Evolutionary conservation across 75 land plant species (phyloP), one percentile per base, ranked within the genome.

Genomic region (Cunninghamia lanceolata): DNA sequence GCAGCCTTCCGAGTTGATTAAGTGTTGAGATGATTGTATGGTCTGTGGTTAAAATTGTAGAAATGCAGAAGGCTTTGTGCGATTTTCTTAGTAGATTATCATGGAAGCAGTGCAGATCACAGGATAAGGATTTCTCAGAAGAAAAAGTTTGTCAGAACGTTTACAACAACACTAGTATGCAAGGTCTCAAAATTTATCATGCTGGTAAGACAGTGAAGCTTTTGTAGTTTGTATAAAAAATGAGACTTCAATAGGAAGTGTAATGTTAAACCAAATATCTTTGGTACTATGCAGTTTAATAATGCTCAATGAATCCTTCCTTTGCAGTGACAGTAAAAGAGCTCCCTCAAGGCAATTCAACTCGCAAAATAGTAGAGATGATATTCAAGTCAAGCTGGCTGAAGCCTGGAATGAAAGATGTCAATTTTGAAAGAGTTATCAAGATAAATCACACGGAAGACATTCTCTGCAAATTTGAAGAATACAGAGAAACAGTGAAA

Each of bases 351-450:
- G 96, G 94, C 9, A 92, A 96, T 82, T 92, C 93, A 19, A 93
- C 97, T 3, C 70, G 95, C 21, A 92, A 89, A 43, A 94, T 93
- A 66, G 97, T 96, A 82, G 97, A 96, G 92, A 92, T 94, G 59
- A 95, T 95, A 82, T 94, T 94, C 91, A 86, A 85, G 74, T 90
- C 97, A 28, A 93, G 97, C 85, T 94, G 96, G 94, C 74, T 85
- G 15, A 68, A 82, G 75, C 34, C 89, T 25, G 92, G 91, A 43
- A 68, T 86, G 84, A 87, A 88, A 74, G 17, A 40, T 34, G 52
- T 4, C 28, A 85, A 56, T 36, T 85, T 94, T 66, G 95, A 94
- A 88, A 87, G 91, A 89, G 54, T 91, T 13, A 88, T 94, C 89
- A 92, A 92, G 88, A 89, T 92, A 42, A 88, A 88, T 45, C 91